Evolutionary conservation across 208 protist species (phyloP), one percentile per base, ranked within the genome.

Genomic region (Trypanosoma conorhini): DNA sequence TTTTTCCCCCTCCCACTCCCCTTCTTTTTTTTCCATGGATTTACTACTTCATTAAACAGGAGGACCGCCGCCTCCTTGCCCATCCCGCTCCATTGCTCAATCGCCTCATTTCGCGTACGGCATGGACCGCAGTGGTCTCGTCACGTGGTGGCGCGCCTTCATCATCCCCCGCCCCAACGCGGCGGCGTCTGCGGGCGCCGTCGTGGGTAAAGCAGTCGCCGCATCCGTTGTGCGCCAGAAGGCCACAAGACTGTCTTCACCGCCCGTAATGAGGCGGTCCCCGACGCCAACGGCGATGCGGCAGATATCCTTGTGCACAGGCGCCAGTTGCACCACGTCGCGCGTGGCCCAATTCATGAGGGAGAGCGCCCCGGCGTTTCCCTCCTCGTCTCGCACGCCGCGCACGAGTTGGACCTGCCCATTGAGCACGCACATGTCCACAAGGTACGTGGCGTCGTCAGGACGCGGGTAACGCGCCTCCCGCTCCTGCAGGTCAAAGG

Each of bases 201-300:
- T 61, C 13, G 63, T 56, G 8, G 26, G 28, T 15, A 42, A 1
- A 17, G 30, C 55, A 15, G 35, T 15, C 22, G 51, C 31, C 0
- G 21, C 46, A 24, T 76, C 74, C 17, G 70, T 65, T 8, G 65
- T 28, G 28, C 73, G 62, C 91, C 91, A 96, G 56, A 91, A 91
- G 0, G 82, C 87, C 21, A 96, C 59, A 58, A 93, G 42, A 44
- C 85, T 86, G 60, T 96, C 91, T 70, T 96, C 91, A 22, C 87
- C 88, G 28, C 79, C 91, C 1, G 88, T 96, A 55, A 96, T 83
- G 73, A 96, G 74, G 31, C 83, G 73, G 26, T 89, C 81, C 28
- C 74, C 81, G 26, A 92, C 65, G 52, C 87, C 85, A 21, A 96
- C 61, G 1, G 83, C 91, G 0, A 93, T 79, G 17, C 91, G 91